Conservation (phyloP, 2,329 filamentous ascomycete genomes). For the Sclerotinia glacialis region DNA sequence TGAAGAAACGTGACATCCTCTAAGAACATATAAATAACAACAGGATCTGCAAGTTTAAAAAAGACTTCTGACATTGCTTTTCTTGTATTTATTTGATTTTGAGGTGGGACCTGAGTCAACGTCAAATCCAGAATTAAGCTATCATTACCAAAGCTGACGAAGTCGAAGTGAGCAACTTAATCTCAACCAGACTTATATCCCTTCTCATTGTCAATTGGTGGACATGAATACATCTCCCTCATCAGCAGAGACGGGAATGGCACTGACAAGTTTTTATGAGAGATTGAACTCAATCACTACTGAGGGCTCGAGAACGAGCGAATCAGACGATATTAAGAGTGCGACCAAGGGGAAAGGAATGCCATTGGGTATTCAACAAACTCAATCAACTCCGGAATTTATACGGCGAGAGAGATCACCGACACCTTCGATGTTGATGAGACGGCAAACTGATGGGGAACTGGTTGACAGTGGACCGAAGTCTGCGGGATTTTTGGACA, state of each 20-base stretch:
- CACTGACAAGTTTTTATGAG: slow-evolving; percentile 11
- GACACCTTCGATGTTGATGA: slow-evolving; percentile 12
- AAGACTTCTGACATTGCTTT: slow-evolving; percentile 3
- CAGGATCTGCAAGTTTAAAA: not conserved
- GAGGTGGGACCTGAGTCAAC: not conserved
- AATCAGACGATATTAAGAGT: not conserved
- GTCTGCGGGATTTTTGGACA: not conserved
- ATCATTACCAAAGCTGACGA: not conserved
- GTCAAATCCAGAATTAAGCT: not conserved
- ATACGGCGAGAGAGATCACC: slow-evolving; percentile 7
- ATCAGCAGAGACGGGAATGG: not conserved
- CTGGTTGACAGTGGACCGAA: not conserved
- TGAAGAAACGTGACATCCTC: not conserved
- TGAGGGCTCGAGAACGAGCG: not conserved
- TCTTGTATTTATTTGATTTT: not conserved
- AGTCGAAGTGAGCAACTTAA: not conserved
- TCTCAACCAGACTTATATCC: not conserved
- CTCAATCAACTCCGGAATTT: not conserved
- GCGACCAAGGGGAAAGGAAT: not conserved
- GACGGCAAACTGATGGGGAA: not conserved
- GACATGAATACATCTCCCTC: slow-evolving; percentile 3
- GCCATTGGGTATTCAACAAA: slow-evolving; percentile 1
- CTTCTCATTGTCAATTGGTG: not conserved
- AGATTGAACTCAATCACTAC: slow-evolving; percentile 15
- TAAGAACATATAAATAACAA: not conserved